These are phyloP conservation scores for Zostera marina DNA, from an alignment of 116 monocot genomes.

Conservation along the genomic window DNA sequence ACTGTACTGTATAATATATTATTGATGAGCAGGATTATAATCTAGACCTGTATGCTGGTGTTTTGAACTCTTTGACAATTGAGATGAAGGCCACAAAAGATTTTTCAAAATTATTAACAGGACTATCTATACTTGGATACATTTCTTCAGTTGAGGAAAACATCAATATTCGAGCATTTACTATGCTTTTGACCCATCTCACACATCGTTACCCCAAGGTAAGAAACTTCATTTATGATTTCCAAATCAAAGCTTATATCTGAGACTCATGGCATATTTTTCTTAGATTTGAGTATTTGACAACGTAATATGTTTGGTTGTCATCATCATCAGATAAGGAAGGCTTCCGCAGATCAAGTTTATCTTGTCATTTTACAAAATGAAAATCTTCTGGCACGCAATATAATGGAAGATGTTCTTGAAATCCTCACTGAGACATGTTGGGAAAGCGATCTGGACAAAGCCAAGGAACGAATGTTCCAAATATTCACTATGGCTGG, in stretches of 20 bases:
- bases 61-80: conserved; percentile 46
- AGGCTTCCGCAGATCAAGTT: conserved; percentile 77
- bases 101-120: conserved; percentile 63
- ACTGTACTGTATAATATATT: background rate
- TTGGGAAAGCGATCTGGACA: conserved; percentile 73
- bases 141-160: conserved; percentile 40
- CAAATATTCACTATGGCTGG: conserved; percentile 31
- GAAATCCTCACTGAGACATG: conserved; percentile 61
- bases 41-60: conserved; percentile 24
- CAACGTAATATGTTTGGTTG: background rate
- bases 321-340: conserved; percentile 46
- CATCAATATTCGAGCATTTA: conserved; percentile 33
- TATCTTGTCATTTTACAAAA: conserved; percentile 75
- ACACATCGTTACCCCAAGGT: conserved; percentile 91
- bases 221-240: conserved; percentile 1
- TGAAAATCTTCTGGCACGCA: conserved; percentile 22
- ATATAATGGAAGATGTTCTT: conserved; percentile 32
- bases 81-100: conserved; percentile 85
- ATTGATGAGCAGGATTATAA: conserved; percentile 21
- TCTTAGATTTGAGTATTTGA: background rate
- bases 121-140: conserved; percentile 87
- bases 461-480: conserved; percentile 25
- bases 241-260: background rate
- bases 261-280: background rate
- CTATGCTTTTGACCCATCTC: conserved; percentile 54